phyloP scores from a whole-genome alignment of 1,284 basidiomycete genomes.

The Melampsora medusae region DNA sequence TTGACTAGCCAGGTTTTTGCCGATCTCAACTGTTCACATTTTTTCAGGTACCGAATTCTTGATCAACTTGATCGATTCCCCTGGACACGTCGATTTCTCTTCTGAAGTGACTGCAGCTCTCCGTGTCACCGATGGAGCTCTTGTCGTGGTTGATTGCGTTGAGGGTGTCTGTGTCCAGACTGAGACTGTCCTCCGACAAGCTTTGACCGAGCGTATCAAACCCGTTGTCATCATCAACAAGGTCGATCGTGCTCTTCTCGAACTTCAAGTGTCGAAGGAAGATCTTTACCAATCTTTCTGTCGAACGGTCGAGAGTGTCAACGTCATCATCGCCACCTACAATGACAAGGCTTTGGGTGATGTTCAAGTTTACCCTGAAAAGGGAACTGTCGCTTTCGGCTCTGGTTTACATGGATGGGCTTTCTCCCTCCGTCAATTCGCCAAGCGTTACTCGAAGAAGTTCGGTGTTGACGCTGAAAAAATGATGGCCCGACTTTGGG shows the following conservation, averaged over 20 bases:
- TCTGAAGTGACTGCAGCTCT: slow-evolving; percentile 99
- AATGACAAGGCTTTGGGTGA: slow-evolving; percentile 92
- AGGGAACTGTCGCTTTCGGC: slow-evolving; percentile 97
- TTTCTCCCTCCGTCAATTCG: slow-evolving; percentile 98
- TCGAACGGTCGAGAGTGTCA: slow-evolving; percentile 95
- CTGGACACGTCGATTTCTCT: slow-evolving; percentile 99
- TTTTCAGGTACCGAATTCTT: slow-evolving; percentile 84
- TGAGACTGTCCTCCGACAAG: slow-evolving; percentile 97
- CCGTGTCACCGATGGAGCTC: slow-evolving; percentile 87
- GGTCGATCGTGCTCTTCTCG: slow-evolving; percentile 98
- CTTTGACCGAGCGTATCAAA: slow-evolving; percentile 97
- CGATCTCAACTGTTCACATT: slow-evolving; percentile 46
- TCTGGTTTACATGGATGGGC: slow-evolving; percentile 99
- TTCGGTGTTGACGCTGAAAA: slow-evolving; percentile 99
- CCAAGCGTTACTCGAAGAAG: slow-evolving; percentile 91
- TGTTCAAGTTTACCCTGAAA: slow-evolving; percentile 97
- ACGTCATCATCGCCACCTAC: slow-evolving; percentile 99
- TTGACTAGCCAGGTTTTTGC: slow-evolving; percentile 15
- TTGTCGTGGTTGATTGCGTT: slow-evolving; percentile 96
- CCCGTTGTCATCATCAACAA: slow-evolving; percentile 99
- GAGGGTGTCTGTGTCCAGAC: slow-evolving; percentile 99
- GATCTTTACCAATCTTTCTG: slow-evolving; percentile 96
- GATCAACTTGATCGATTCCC: slow-evolving; percentile 99
- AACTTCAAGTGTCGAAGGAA: slow-evolving; percentile 96
- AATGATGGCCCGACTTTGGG: slow-evolving; percentile 98